Evolutionary conservation across 208 protist species (phyloP).

Genomic region (Wallacemonas sp.): DNA sequence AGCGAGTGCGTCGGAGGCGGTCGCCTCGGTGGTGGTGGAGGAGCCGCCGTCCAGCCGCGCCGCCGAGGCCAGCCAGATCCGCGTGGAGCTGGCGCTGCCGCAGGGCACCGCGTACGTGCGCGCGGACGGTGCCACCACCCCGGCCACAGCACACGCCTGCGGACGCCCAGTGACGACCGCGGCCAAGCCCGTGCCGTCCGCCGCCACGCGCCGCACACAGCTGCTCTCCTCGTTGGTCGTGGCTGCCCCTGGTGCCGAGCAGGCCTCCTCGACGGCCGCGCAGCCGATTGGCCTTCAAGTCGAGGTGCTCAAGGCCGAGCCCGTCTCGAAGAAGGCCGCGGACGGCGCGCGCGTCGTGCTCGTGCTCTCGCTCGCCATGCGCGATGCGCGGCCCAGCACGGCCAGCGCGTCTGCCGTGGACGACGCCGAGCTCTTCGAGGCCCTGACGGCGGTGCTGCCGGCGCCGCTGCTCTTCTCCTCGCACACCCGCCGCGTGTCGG

Average conservation of each 20-base stretch:
- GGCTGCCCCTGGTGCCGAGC: neutral
- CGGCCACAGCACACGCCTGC: neutral
- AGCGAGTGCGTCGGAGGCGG: neutral
- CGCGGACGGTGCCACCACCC: neutral
- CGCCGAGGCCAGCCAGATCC: neutral
- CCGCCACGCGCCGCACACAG: neutral
- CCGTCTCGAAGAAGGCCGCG: neutral
- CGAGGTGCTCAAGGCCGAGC: neutral
- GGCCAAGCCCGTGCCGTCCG: too few species aligned
- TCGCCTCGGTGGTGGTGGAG: neutral
- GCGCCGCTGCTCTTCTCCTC: constrained; percentile 10
- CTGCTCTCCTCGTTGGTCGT: constrained; percentile 6
- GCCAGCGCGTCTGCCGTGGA: neutral
- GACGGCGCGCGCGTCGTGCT: neutral
- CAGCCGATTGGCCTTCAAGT: constrained; percentile 7
- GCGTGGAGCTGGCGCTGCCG: neutral
- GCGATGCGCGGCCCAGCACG: neutral
- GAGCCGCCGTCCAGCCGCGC: neutral
- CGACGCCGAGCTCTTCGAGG: neutral
- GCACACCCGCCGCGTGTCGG: neutral
- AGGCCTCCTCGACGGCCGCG: neutral
- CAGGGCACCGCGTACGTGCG: neutral
- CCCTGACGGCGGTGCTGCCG: constrained; percentile 7
- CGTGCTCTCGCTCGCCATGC: constrained; percentile 1
- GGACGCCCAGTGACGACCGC: too few species aligned